Percentiles rank a stretch among this genome's conserved stretches.
phyloP scores from a whole-genome alignment of 768 basidiomycete species.

The Postia placenta region DNA sequence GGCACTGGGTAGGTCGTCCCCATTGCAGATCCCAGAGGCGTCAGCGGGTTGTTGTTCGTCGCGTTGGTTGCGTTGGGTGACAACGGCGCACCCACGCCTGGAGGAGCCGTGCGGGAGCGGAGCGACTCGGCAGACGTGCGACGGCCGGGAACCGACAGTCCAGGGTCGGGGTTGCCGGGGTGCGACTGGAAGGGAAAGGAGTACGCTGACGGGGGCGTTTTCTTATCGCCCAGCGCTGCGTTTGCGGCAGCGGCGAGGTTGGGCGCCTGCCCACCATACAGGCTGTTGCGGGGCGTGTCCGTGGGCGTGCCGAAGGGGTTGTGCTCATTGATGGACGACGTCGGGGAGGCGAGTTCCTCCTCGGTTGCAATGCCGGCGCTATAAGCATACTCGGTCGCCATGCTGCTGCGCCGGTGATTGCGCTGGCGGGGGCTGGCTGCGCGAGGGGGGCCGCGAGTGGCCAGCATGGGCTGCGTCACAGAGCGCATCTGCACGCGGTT shows the following conservation, averaged over 20 bases:
- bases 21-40: not conserved
- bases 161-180: conserved; percentile 61
- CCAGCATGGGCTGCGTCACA: too few species aligned
- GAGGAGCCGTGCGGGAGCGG: conserved; percentile 8
- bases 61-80: conserved; percentile 1
- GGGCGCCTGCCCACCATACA: conserved; percentile 7
- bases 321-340: conserved; percentile 4
- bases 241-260: too few species aligned
- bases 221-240: conserved; percentile 3
- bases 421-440: conserved; percentile 15
- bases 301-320: conserved; percentile 1
- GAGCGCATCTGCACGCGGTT: too few species aligned
- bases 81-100: not conserved
- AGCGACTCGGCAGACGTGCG: conserved; percentile 29
- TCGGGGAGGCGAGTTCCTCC: conserved; percentile 8
- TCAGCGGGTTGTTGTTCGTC: not conserved
- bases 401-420: conserved; percentile 14
- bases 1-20: conserved; percentile 16
- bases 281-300: conserved; percentile 1
- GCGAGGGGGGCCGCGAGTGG: conserved; percentile 7
- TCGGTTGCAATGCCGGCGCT: conserved; percentile 2
- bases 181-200: conserved; percentile 53
- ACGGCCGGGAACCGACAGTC: conserved; percentile 35
- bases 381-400: conserved; percentile 13
- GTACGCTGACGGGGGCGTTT: conserved; percentile 37